Percentiles rank a stretch among this genome's conserved stretches.
Evolutionary conservation across 805 yeast genomes (phyloP).

Genomic region (Starmerella floris): DNA sequence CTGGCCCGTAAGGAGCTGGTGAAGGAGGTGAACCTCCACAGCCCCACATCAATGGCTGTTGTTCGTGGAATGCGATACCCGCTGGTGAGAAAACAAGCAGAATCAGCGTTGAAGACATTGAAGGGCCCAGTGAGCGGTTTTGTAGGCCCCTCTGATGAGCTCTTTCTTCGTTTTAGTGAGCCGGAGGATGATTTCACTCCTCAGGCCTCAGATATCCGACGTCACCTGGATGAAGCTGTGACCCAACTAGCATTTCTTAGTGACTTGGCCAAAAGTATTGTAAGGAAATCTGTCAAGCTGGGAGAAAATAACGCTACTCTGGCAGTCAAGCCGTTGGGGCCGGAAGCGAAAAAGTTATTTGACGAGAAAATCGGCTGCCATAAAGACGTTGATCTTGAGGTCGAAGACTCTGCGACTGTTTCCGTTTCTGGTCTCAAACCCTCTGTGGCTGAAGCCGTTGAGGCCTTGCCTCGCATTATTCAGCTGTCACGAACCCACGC

Average conservation of each 20-base stretch:
- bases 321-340: conserved; percentile 40
- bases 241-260: conserved; percentile 45
- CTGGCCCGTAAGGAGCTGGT: conserved; percentile 63
- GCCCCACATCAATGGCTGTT: conserved; percentile 53
- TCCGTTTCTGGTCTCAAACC: conserved; percentile 55
- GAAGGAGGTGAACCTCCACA: conserved; percentile 51
- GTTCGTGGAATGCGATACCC: conserved; percentile 42
- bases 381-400: conserved; percentile 21
- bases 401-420: conserved; percentile 32
- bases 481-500: conserved; percentile 43
- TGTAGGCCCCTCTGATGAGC: conserved; percentile 37
- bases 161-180: conserved; percentile 43
- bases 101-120: conserved; percentile 20
- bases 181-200: conserved; percentile 59
- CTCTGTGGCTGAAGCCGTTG: conserved; percentile 44
- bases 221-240: conserved; percentile 42
- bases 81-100: conserved; percentile 30
- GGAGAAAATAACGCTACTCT: conserved; percentile 43
- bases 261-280: conserved; percentile 42
- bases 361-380: conserved; percentile 1
- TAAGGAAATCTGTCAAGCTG: conserved; percentile 39
- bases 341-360: conserved; percentile 13
- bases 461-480: conserved; percentile 41
- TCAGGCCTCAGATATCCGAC: conserved; percentile 43
- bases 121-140: conserved; percentile 38